These are phyloP conservation scores for Pneumocystis murina DNA, from an alignment of 1,139 yeast genomes.

Conservation along the genomic window DNA sequence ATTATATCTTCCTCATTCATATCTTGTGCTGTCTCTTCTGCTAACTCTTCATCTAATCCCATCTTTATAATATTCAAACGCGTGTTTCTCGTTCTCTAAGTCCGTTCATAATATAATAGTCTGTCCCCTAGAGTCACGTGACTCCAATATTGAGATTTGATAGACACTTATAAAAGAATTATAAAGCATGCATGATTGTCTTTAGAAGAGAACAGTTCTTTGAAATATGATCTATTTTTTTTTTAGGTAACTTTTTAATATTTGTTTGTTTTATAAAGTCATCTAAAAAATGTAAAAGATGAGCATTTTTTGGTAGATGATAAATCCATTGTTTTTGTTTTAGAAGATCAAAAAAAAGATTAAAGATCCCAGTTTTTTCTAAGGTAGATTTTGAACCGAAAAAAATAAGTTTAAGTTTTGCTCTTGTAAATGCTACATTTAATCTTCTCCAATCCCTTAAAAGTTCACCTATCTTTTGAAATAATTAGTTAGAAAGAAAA, in stretches of 20 bases:
- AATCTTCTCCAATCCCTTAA: conserved; percentile 80
- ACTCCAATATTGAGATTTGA: neutral
- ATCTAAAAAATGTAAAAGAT: conserved; percentile 3
- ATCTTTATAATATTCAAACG: neutral
- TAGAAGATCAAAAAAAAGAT: conserved; percentile 47
- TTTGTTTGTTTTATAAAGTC: neutral
- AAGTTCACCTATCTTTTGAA: conserved; percentile 50
- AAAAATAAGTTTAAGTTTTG: conserved; percentile 66
- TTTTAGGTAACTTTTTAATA: neutral
- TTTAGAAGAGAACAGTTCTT: neutral
- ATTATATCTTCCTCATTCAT: conserved; percentile 8
- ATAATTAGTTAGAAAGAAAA: neutral
- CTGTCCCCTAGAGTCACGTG: neutral
- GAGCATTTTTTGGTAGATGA: conserved; percentile 31
- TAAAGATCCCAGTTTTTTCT: conserved; percentile 38
- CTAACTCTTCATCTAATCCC: neutral
- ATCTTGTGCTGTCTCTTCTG: neutral
- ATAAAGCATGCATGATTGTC: neutral
- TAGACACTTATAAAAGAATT: neutral
- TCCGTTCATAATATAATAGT: neutral
- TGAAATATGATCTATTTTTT: neutral
- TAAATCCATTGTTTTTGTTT: conserved; percentile 51
- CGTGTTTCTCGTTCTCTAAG: neutral
- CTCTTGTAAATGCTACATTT: conserved; percentile 88
- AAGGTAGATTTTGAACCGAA: conserved; percentile 65